Base-by-base conservation (phyloP, 2,329 filamentous ascomycete genomes). In the Cordyceps fumosorosea region DNA sequence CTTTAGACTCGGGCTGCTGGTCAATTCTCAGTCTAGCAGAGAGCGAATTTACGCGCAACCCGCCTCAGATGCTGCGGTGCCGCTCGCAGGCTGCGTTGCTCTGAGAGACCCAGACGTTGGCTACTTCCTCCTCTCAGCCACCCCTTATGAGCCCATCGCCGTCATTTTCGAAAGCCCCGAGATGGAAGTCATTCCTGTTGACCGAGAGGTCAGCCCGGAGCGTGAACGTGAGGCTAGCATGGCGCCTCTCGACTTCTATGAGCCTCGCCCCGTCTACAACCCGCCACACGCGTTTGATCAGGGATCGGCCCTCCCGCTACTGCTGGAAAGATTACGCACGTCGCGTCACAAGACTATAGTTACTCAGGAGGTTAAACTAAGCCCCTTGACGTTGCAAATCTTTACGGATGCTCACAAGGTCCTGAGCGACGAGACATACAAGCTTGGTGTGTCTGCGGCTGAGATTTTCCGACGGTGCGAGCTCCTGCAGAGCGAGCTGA, bases 331-430 rank as follows among this genome's bases (percentile, higher is more conserved):
- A 51, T 74, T 86, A 44, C 81, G 83, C 54, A 85, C 85, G 1
- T 83, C 83, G 51, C 81, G 83, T 58, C 81, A 87, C 72, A 83
- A 84, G 72, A 80, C 83, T 5, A 73, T 86, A 29, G 75, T 90
- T 55, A 84, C 83, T 62, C 87, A 90, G 64, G 85, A 89, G 69
- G 79, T 93, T 60, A 82, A 84, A 63, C 81, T 92, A 24, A 89
- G 87, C 24, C 85, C 88, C 14, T 83, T 88, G 24, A 90, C 88
- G 2, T 79, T 93, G 20, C 83, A 87, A 65, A 80, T 91, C 44
- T 83, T 93, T 66, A 89, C 88, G 32, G 85, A 90, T 63, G 85
- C 86, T 0, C 90, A 93, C 72, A 86, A 88, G 69, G 78, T 89
- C 5, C 78, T 93, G 6, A 85, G 85, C 65, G 81, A 83, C 11